A percentile compares a stretch with the other conserved stretches of the same genome.
These are phyloP conservation scores for Cicer judaicum DNA, from an alignment of 306 rosid species.

Conservation along the genomic window DNA sequence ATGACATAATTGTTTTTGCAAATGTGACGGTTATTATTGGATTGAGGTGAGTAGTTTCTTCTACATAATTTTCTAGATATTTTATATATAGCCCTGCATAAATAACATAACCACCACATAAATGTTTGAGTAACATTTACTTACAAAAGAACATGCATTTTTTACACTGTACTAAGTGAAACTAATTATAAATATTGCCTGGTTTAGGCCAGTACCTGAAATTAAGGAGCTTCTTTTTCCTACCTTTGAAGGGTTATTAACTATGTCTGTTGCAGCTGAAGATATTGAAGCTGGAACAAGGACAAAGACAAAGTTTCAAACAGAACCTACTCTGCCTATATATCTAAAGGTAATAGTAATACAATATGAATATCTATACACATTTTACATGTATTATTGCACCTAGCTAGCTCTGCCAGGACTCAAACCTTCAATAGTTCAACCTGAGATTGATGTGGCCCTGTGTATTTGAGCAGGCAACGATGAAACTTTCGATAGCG, in stretches of 20 bases:
- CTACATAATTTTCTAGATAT: conserved; percentile 32
- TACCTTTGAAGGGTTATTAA: conserved; percentile 10
- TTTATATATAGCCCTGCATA: neutral
- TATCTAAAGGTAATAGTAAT: conserved; percentile 70
- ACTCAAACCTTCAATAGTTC: conserved; percentile 41
- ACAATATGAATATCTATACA: too few relatives aligned
- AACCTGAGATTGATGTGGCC: conserved; percentile 55
- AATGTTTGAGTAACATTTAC: neutral
- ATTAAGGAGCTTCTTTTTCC: conserved; percentile 36
- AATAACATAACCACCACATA: conserved; percentile 20
- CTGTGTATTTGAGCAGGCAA: conserved; percentile 77
- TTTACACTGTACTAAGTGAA: conserved; percentile 13
- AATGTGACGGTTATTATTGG: too few relatives aligned
- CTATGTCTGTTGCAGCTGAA: conserved; percentile 77
- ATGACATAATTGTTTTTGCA: too few relatives aligned
- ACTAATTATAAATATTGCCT: conserved; percentile 2
- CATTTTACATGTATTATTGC: conserved; percentile 35
- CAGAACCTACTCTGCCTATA: conserved; percentile 85
- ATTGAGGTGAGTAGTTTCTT: neutral
- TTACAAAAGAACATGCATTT: conserved; percentile 18
- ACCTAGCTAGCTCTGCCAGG: conserved; percentile 40
- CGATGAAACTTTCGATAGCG: conserved; percentile 65
- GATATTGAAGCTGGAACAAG: conserved; percentile 84
- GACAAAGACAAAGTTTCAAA: conserved; percentile 64
- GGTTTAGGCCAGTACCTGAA: conserved; percentile 15